Evolutionary conservation across 176 grass and related monocot genomes (phyloP).

Genomic region (Rhynchospora pubera): DNA sequence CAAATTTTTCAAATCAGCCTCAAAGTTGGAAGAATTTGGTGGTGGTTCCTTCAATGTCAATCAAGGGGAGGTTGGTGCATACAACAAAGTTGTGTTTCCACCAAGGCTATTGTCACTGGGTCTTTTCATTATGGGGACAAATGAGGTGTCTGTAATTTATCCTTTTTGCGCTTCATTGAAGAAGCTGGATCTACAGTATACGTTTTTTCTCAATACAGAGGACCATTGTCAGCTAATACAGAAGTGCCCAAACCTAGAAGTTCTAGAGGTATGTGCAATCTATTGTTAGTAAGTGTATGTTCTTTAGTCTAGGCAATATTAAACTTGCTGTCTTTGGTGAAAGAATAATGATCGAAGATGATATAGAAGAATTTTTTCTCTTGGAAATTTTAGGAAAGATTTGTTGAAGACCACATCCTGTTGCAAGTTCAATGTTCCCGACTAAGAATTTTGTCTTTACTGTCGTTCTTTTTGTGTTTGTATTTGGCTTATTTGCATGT

Average conservation of each 20-base stretch:
- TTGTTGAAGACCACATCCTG: too few species aligned
- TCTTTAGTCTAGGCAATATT: too few species aligned
- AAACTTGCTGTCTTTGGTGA: too few species aligned
- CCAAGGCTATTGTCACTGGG: slow-evolving; percentile 54
- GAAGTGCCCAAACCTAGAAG: slow-evolving; percentile 64
- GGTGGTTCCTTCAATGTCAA: slow-evolving; percentile 57
- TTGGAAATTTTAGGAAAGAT: too few species aligned
- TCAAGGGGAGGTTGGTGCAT: slow-evolving; percentile 36
- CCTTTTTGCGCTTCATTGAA: slow-evolving; percentile 58
- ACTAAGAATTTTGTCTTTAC: too few species aligned
- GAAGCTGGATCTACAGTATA: slow-evolving; percentile 83
- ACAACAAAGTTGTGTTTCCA: slow-evolving; percentile 53
- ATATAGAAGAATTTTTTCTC: too few species aligned
- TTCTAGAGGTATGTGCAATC: slow-evolving; percentile 50
- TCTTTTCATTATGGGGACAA: slow-evolving; percentile 70
- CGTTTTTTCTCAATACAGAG: slow-evolving; percentile 71
- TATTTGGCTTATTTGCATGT: background rate
- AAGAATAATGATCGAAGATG: background rate
- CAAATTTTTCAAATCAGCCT: slow-evolving; percentile 54
- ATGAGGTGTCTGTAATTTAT: slow-evolving; percentile 49
- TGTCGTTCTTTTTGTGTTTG: too few species aligned
- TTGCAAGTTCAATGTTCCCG: too few species aligned
- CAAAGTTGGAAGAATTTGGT: slow-evolving; percentile 70
- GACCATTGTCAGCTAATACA: slow-evolving; percentile 76
- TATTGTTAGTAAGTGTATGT: background rate